A percentile compares a stretch with the other conserved stretches of the same genome.
Evolutionary conservation across 2,329 filamentous ascomycete genomes (phyloP).

Genomic region (Fusarium siculi): DNA sequence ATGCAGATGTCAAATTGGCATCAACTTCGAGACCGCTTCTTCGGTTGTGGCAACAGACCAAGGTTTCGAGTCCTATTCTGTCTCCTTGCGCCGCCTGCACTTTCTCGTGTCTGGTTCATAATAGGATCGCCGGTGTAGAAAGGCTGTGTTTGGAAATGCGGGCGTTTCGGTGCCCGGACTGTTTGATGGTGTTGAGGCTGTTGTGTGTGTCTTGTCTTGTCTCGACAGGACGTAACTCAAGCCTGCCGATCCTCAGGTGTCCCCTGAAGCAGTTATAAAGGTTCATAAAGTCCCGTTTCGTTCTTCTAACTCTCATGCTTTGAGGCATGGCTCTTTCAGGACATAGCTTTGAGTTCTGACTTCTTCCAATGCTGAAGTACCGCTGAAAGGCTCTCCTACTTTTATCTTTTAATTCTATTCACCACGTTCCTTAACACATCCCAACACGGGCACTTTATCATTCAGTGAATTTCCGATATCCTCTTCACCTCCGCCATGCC

Average conservation of each 20-base stretch:
- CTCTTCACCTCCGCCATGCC: not conserved
- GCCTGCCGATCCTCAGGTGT: not conserved
- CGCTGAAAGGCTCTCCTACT: not conserved
- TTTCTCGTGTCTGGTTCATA: not conserved
- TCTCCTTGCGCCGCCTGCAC: not conserved
- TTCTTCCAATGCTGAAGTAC: not conserved
- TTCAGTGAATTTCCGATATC: not conserved
- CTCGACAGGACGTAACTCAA: not conserved
- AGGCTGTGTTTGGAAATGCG: slow-evolving; percentile 4
- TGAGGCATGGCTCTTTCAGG: slow-evolving; percentile 1
- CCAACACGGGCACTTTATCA: not conserved
- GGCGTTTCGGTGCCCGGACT: not conserved
- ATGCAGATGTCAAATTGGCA: slow-evolving; percentile 25
- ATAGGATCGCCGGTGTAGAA: not conserved
- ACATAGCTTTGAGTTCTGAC: not conserved
- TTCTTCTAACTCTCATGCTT: not conserved
- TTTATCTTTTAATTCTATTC: not conserved
- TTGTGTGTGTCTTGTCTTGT: not conserved
- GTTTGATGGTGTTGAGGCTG: slow-evolving; percentile 15
- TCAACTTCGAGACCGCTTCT: slow-evolving; percentile 13
- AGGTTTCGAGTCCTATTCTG: not conserved
- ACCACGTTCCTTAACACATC: slow-evolving; percentile 1
- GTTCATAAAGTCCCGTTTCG: not conserved
- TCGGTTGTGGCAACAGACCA: not conserved
- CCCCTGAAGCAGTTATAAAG: not conserved